These are phyloP conservation scores for Alternaria arborescens DNA, from an alignment of 2,329 filamentous ascomycete genomes.

Conservation along the genomic window DNA sequence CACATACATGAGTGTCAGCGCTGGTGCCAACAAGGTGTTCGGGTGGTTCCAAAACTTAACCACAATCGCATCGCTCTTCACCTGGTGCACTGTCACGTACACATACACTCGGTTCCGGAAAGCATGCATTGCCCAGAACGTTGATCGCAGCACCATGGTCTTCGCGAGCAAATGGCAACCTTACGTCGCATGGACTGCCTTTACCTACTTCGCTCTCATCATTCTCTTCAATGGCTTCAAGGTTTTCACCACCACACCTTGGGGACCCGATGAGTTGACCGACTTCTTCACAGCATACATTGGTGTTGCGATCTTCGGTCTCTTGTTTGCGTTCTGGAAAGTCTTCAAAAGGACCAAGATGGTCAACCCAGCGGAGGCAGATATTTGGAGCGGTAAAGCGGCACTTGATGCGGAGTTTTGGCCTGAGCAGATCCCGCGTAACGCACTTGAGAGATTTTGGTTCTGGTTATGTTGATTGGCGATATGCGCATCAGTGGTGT, in stretches of 20 bases:
- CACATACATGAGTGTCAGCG: conserved; percentile 60
- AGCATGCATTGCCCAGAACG: conserved; percentile 58
- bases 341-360: conserved; percentile 68
- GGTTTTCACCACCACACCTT: conserved; percentile 64
- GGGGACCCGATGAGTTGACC: conserved; percentile 48
- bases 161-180: conserved; percentile 59
- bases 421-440: conserved; percentile 55
- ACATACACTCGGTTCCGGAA: conserved; percentile 67
- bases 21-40: conserved; percentile 61
- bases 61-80: conserved; percentile 64
- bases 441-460: conserved; percentile 59
- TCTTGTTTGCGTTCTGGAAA: conserved; percentile 70
- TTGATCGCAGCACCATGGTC: conserved; percentile 63
- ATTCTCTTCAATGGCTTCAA: conserved; percentile 70
- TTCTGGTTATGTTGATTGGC: conserved; percentile 55
- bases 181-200: conserved; percentile 66
- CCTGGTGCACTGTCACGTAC: conserved; percentile 64
- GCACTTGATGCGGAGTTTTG: conserved; percentile 57
- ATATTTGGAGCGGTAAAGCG: conserved; percentile 59
- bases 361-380: conserved; percentile 53
- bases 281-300: conserved; percentile 63
- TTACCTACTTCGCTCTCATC: conserved; percentile 63
- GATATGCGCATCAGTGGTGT: neutral
- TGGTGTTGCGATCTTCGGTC: conserved; percentile 52
- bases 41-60: conserved; percentile 76